Conservation (phyloP, 2,329 filamentous ascomycete species). For the Ilyonectria sp. region DNA sequence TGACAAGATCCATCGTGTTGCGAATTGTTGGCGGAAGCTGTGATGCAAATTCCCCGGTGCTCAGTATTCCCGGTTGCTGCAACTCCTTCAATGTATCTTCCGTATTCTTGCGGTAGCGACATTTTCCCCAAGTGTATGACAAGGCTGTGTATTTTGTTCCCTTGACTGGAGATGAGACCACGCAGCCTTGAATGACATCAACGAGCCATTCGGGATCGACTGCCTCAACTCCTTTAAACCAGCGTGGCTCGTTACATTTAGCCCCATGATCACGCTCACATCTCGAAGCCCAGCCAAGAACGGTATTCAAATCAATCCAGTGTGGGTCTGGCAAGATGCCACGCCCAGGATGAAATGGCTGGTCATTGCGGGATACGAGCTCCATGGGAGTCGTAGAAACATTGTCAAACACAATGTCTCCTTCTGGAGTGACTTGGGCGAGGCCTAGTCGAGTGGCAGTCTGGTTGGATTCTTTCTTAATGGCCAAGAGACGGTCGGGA, state of each 20-base stretch:
- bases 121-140: constrained; percentile 33
- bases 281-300: constrained; percentile 15
- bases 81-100: constrained; percentile 10
- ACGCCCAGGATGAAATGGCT: constrained; percentile 5
- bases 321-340: constrained; percentile 20
- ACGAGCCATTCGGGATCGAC: constrained; percentile 26
- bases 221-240: constrained; percentile 28
- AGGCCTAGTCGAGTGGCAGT: constrained; percentile 25
- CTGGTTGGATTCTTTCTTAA: constrained; percentile 26
- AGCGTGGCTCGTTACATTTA: constrained; percentile 26
- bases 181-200: constrained; percentile 25
- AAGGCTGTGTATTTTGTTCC: constrained; percentile 25
- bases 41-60: constrained; percentile 11
- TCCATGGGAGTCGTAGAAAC: constrained; percentile 27
- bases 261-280: constrained; percentile 17
- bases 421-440: constrained; percentile 13
- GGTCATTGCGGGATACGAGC: constrained; percentile 11
- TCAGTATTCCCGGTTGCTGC: constrained; percentile 13
- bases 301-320: constrained; percentile 25
- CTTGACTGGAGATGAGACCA: constrained; percentile 14
- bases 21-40: constrained; percentile 30
- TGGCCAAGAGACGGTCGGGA: constrained; percentile 14
- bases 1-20: constrained; percentile 27
- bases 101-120: constrained; percentile 26
- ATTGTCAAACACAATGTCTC: constrained; percentile 25